Percentiles rank a stretch among this genome's conserved stretches.
These are phyloP conservation scores for Blastobotrys americana DNA, from an alignment of 805 yeast species.

Conservation along the genomic window DNA sequence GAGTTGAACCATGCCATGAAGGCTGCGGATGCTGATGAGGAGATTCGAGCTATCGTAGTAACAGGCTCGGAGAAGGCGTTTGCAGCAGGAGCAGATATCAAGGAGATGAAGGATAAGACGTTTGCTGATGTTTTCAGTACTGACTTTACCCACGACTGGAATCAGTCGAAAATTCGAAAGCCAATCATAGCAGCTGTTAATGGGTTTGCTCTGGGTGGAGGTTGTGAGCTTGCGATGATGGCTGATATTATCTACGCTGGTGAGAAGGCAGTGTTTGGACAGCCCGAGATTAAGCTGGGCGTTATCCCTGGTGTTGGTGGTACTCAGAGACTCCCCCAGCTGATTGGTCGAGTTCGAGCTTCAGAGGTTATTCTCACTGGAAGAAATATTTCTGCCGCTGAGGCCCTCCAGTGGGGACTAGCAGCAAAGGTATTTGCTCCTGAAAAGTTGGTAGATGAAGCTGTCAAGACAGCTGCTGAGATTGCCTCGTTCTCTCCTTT, in stretches of 20 bases:
- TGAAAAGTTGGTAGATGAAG: conserved; percentile 36
- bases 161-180: conserved; percentile 34
- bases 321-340: conserved; percentile 36
- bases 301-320: conserved; percentile 45
- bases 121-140: conserved; percentile 32
- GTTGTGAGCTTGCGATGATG: conserved; percentile 49
- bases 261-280: conserved; percentile 43
- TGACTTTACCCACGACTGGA: conserved; percentile 37
- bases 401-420: conserved; percentile 44
- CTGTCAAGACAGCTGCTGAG: conserved; percentile 39
- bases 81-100: conserved; percentile 53
- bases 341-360: conserved; percentile 37
- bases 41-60: conserved; percentile 41
- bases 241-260: conserved; percentile 47
- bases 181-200: conserved; percentile 51
- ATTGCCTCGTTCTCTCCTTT: conserved; percentile 38
- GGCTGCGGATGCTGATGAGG: conserved; percentile 33
- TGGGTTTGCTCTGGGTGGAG: conserved; percentile 52
- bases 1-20: conserved; percentile 35
- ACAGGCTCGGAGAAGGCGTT: conserved; percentile 43
- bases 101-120: conserved; percentile 39
- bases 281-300: conserved; percentile 49
- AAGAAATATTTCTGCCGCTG: conserved; percentile 35
- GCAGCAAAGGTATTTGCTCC: conserved; percentile 38
- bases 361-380: conserved; percentile 41